Evolutionary conservation across 129 eudicot genomes (phyloP), one percentile per base, ranked within the genome.

Genomic region (Saussurea involucrata): DNA sequence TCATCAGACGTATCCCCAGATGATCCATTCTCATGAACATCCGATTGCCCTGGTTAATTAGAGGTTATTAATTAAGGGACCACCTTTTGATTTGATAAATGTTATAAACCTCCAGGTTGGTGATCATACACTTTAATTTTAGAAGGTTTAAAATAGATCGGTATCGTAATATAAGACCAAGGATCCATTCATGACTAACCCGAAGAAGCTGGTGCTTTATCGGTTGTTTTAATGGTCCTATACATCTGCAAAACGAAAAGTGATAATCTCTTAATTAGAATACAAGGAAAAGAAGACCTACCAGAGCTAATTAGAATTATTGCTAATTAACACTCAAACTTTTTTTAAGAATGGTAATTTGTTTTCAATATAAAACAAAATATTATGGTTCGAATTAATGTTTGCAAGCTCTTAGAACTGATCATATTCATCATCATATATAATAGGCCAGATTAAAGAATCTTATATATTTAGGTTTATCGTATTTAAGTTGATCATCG

Each of bases 141-240:
- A 13, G 34, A 40, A 70, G 66, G 28, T 6, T 18, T 3, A 8
- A 17, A 60, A 21, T 21, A 20, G 17, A 60, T n/a, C n/a, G n/a
- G n/a, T 6, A 60, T 7, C 11, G 12, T 18, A 20, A 20, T 21
- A 46, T 46, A n/a, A 49, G 21, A 49, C 58, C 42, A 73, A 73
- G 64, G 44, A 28, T n/a, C n/a, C n/a, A 73, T 64, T 72, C 33
- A 36, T 17, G 20, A 70, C 61, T 46, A 53, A 93, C 98, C 98
- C 40, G 96, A 91, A 80, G 94, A 87, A 81, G 89, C 85, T 73
- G 93, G 90, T 63, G 92, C 88, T 84, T 90, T 89, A 82, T 90
- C 98, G 55, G 98, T 94, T 68, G 97, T 89, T 85, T 91, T 94
- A 66, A 94, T 93, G 5, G 98, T 94, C 53, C 98, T 81, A 83